Percentiles rank a stretch among this genome's conserved stretches.
Evolutionary conservation across 306 rosid genomes (phyloP).

Genomic region (Clitoria ternatea): DNA sequence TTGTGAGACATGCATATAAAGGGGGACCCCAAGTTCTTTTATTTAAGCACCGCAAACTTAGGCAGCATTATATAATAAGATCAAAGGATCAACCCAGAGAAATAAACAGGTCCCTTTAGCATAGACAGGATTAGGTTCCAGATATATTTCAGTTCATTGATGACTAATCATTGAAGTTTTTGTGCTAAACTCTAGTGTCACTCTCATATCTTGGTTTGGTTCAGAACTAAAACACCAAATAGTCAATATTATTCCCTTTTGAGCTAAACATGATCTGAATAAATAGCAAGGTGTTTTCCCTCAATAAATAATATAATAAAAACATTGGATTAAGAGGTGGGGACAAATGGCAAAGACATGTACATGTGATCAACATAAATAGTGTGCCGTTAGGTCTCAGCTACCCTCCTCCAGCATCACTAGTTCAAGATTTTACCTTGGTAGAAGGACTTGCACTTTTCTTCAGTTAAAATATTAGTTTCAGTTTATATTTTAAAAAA

Average conservation of each 20-base stretch:
- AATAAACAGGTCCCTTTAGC: background rate
- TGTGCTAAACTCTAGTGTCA: slow-evolving; percentile 16
- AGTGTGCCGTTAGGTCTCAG: slow-evolving; percentile 19
- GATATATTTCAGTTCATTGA: background rate
- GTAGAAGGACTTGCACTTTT: background rate
- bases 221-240: background rate
- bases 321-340: background rate
- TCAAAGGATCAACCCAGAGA: background rate
- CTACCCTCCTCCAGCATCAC: slow-evolving; percentile 20
- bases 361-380: slow-evolving; percentile 29
- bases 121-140: background rate
- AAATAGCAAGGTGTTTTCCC: background rate
- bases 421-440: background rate
- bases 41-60: background rate
- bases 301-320: too few species aligned
- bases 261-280: background rate
- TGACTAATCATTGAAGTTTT: slow-evolving; percentile 26
- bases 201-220: slow-evolving; percentile 5
- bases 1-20: background rate
- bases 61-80: background rate
- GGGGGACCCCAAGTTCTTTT: background rate
- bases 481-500: too few species aligned
- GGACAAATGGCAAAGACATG: background rate
- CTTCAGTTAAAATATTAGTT: too few species aligned
- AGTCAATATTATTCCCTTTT: background rate